phyloP scores from a whole-genome alignment of 2,329 filamentous ascomycete genomes.

The Hymenoscyphus fraxineus region DNA sequence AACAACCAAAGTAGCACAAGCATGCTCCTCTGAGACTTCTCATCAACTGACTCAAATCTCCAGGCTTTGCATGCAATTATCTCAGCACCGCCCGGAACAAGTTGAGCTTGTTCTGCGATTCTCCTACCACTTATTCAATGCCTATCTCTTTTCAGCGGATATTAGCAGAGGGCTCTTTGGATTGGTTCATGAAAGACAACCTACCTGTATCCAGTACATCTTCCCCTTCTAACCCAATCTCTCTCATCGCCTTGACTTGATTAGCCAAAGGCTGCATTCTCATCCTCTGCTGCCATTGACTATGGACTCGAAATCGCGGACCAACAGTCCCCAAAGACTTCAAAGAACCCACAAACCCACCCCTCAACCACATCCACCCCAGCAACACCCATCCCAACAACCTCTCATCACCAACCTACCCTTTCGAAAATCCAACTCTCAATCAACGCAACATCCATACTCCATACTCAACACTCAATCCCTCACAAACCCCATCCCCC shows the following conservation, averaged over 20 bases:
- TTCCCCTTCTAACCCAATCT: not conserved
- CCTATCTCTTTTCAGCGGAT: not conserved
- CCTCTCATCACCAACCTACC: not conserved
- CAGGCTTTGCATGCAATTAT: not conserved
- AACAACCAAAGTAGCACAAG: no score
- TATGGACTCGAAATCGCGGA: no score
- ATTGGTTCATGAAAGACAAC: not conserved
- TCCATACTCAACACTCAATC: conserved; percentile 9
- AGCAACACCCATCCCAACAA: not conserved
- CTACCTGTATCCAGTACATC: not conserved
- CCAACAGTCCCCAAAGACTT: no score
- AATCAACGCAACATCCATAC: not conserved
- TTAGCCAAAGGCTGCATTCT: no score
- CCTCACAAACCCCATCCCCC: conserved; percentile 28
- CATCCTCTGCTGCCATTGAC: no score
- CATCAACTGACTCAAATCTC: no score
- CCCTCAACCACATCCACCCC: not conserved
- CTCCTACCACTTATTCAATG: not conserved
- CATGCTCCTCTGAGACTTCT: no score
- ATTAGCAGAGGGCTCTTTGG: not conserved
- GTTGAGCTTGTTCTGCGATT: not conserved
- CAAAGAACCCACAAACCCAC: no score
- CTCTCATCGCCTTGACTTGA: no score
- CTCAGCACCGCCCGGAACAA: not conserved
- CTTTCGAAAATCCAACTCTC: not conserved